These are phyloP conservation scores for Aureobasidium subglaciale DNA, from an alignment of 2,329 filamentous ascomycete species.

Conservation along the genomic window DNA sequence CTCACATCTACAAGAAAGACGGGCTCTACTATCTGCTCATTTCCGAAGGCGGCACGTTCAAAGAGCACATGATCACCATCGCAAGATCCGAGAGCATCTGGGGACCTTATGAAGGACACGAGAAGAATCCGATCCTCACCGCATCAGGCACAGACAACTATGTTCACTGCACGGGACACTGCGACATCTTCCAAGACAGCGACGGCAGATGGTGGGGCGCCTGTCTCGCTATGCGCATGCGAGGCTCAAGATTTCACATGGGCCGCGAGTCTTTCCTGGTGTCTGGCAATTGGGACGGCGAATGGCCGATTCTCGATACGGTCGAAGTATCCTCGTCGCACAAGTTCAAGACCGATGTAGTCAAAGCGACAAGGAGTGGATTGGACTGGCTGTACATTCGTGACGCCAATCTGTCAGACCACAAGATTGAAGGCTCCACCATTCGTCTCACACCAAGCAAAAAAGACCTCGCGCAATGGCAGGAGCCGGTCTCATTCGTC, in stretches of 20 bases:
- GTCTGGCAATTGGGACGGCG: conserved; percentile 43
- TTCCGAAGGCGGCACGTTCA: conserved; percentile 34
- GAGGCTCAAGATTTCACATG: conserved; percentile 43
- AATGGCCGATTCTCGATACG: conserved; percentile 26
- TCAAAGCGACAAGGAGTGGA: neutral
- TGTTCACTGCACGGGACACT: neutral
- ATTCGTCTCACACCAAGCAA: neutral
- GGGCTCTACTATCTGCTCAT: conserved; percentile 32
- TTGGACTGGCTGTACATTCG: conserved; percentile 12
- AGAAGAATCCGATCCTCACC: conserved; percentile 24
- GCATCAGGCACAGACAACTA: conserved; percentile 16
- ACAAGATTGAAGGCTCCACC: neutral
- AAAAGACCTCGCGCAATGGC: neutral
- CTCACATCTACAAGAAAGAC: conserved; percentile 34
- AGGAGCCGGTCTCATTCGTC: neutral
- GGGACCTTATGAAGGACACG: conserved; percentile 23
- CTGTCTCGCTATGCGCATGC: conserved; percentile 38
- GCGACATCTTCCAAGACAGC: conserved; percentile 41
- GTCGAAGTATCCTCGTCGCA: neutral
- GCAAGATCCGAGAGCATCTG: conserved; percentile 29
- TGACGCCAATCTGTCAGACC: neutral
- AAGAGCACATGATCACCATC: conserved; percentile 35
- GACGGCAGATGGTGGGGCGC: conserved; percentile 48
- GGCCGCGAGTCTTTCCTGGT: conserved; percentile 48
- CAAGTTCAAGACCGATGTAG: neutral